A percentile compares a stretch with the other conserved stretches of the same genome.
Evolutionary conservation across 306 rosid genomes (phyloP).

Genomic region (Delonix regia): DNA sequence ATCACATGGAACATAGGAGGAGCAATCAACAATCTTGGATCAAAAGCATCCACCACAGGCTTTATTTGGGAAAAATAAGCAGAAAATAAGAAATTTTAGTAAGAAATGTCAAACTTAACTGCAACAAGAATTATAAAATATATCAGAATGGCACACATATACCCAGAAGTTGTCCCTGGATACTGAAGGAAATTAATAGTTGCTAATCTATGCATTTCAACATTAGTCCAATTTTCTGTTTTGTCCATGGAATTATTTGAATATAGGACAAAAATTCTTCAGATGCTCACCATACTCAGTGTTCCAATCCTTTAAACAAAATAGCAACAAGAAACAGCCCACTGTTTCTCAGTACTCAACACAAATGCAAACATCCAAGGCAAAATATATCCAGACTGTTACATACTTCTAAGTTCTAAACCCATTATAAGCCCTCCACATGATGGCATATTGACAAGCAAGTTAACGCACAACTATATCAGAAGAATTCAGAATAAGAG

Average conservation of each 20-base stretch:
- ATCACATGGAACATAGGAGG: constrained; percentile 77
- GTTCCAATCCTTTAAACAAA: background rate
- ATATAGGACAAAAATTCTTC: background rate
- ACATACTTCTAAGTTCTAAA: background rate
- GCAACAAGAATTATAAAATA: constrained; percentile 20
- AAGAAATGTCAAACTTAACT: constrained; percentile 18
- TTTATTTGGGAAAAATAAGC: constrained; percentile 44
- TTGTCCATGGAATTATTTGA: background rate
- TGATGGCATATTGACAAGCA: background rate
- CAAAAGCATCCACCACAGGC: constrained; percentile 99
- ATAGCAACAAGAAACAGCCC: background rate
- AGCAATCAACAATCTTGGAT: constrained; percentile 89
- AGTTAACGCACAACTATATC: background rate
- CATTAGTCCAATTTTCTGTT: background rate
- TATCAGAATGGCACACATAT: constrained; percentile 5
- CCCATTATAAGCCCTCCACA: background rate
- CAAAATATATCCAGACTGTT: background rate
- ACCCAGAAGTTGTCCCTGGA: constrained; percentile 27
- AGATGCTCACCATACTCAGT: background rate
- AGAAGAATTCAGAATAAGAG: background rate
- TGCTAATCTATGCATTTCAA: background rate
- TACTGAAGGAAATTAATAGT: background rate
- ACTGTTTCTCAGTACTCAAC: background rate
- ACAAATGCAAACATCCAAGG: background rate
- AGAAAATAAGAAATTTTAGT: background rate